A percentile compares a stretch with the other conserved stretches of the same genome.
Evolutionary conservation across 2,329 filamentous ascomycete genomes (phyloP).

Genomic region (Calonectria ilicicola): DNA sequence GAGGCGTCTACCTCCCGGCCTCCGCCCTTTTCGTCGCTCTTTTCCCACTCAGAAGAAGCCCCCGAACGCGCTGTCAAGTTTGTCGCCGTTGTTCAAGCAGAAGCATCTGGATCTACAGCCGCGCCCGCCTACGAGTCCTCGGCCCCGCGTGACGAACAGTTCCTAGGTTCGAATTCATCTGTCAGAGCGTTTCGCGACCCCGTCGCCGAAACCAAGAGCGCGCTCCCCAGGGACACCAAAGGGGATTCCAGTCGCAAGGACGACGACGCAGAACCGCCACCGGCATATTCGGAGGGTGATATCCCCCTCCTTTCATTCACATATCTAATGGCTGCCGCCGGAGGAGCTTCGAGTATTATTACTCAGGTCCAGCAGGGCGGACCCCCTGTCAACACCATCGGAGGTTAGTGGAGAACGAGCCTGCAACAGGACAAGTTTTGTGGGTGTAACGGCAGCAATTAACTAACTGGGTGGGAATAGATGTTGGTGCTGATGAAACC

Average conservation of each 20-base stretch:
- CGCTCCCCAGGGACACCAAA: conserved; percentile 85
- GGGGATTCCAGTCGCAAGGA: conserved; percentile 79
- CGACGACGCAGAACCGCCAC: conserved; percentile 91
- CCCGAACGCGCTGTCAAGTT: conserved; percentile 50
- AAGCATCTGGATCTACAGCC: conserved; percentile 52
- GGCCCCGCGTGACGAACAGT: conserved; percentile 47
- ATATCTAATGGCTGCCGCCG: conserved; percentile 98
- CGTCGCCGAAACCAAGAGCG: conserved; percentile 83
- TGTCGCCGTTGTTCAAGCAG: conserved; percentile 47
- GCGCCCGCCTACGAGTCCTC: conserved; percentile 68
- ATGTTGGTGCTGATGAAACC: conserved; percentile 90
- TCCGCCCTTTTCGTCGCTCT: conserved; percentile 73
- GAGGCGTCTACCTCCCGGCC: conserved; percentile 66
- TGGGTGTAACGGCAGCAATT: neutral
- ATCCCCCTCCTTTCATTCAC: conserved; percentile 93
- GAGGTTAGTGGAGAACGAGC: conserved; percentile 67
- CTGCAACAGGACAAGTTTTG: neutral
- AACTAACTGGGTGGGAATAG: conserved; percentile 51
- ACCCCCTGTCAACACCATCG: conserved; percentile 88
- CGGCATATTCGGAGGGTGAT: conserved; percentile 94
- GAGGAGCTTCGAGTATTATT: conserved; percentile 97
- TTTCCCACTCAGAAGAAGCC: conserved; percentile 53
- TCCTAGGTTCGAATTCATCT: conserved; percentile 51
- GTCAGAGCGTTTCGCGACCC: conserved; percentile 60
- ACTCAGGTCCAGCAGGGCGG: conserved; percentile 98